Percentiles rank a stretch among this genome's conserved stretches.
These are phyloP conservation scores for Auriscalpium vulgare DNA, from an alignment of 768 basidiomycete species.

Conservation along the genomic window DNA sequence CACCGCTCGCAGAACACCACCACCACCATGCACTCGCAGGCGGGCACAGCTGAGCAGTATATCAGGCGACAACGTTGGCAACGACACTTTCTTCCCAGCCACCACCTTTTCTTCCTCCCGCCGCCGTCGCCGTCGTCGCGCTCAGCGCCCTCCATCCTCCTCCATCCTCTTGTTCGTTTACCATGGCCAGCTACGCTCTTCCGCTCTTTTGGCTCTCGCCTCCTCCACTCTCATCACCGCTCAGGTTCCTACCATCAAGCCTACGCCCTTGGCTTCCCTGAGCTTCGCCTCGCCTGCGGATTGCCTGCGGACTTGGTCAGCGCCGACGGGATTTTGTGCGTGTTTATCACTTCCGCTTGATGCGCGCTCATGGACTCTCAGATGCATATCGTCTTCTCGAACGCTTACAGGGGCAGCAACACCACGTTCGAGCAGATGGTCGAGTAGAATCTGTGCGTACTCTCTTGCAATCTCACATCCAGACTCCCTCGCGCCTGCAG, in stretches of 20 bases:
- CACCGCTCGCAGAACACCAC: too few species aligned
- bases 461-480: not conserved
- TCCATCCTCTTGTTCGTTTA: too few species aligned
- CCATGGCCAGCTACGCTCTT: constrained; percentile 29
- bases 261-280: constrained; percentile 22
- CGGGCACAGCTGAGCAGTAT: constrained; percentile 5
- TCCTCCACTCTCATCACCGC: constrained; percentile 18
- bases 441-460: constrained; percentile 59
- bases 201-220: constrained; percentile 24
- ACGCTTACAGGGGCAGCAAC: constrained; percentile 39
- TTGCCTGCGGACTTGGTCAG: not conserved
- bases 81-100: constrained; percentile 3
- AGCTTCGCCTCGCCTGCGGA: constrained; percentile 22
- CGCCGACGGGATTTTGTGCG: constrained; percentile 4
- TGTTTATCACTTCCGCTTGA: not conserved
- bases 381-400: constrained; percentile 64
- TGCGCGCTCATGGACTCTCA: constrained; percentile 15
- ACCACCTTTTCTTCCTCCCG: not conserved
- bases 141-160: not conserved
- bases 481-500: constrained; percentile 26
- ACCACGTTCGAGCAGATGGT: constrained; percentile 43
- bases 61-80: constrained; percentile 1
- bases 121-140: too few species aligned
- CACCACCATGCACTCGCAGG: too few species aligned
- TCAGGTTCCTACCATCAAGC: constrained; percentile 15